Evolutionary conservation across 441 rosid genomes (phyloP).

Genomic region (Aquilaria agallochum): DNA sequence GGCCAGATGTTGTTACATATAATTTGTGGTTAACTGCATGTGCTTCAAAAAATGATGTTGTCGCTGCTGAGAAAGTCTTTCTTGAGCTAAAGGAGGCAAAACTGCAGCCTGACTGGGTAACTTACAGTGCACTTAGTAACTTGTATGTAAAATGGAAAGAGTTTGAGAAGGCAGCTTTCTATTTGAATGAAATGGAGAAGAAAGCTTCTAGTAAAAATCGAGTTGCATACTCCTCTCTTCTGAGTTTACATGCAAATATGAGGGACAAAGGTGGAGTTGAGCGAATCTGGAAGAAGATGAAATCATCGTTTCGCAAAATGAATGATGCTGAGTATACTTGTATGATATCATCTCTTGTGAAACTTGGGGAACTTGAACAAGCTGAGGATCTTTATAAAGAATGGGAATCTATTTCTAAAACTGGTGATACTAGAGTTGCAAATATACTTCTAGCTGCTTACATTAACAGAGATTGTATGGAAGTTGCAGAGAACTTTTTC

Average conservation of each 20-base stretch:
- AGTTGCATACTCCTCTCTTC: slow-evolving; percentile 63
- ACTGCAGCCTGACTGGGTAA: slow-evolving; percentile 82
- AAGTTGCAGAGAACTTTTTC: slow-evolving; percentile 48
- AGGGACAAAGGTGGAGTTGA: slow-evolving; percentile 52
- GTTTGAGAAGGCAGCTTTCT: slow-evolving; percentile 51
- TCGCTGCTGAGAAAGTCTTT: slow-evolving; percentile 57
- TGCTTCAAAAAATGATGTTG: slow-evolving; percentile 51
- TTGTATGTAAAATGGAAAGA: slow-evolving; percentile 50
- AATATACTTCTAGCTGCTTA: slow-evolving; percentile 71
- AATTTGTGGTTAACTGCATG: slow-evolving; percentile 65
- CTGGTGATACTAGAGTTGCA: slow-evolving; percentile 50
- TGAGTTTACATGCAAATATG: slow-evolving; percentile 64
- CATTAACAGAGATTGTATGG: slow-evolving; percentile 47
- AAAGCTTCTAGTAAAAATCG: slow-evolving; percentile 51
- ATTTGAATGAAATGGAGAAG: slow-evolving; percentile 86
- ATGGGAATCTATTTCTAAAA: slow-evolving; percentile 72
- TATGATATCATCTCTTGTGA: slow-evolving; percentile 67
- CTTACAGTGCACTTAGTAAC: slow-evolving; percentile 64
- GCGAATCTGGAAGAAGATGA: slow-evolving; percentile 72
- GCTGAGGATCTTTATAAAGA: slow-evolving; percentile 72
- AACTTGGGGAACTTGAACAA: slow-evolving; percentile 58
- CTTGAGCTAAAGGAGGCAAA: slow-evolving; percentile 53
- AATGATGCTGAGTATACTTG: slow-evolving; percentile 68
- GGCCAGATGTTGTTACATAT: slow-evolving; percentile 68
- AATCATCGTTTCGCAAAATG: slow-evolving; percentile 51